Evolutionary conservation across 345 rosid species (phyloP).

Genomic region (Moringa oleifera): DNA sequence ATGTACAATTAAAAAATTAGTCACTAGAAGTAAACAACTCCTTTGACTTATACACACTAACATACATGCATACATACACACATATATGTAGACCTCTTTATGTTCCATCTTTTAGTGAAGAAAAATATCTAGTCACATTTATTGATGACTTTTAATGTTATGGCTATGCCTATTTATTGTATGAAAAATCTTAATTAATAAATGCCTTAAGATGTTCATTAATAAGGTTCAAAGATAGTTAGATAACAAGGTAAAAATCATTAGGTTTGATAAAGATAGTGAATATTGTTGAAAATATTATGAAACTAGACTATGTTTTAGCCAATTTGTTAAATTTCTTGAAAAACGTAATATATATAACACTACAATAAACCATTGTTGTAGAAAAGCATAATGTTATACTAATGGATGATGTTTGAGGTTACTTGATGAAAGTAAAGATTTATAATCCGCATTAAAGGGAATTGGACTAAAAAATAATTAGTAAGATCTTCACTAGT

Average conservation of each 20-base stretch:
- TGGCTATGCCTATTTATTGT: conserved; percentile 10
- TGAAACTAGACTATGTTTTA: background rate
- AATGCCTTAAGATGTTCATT: conserved; percentile 8
- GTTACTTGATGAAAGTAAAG: background rate
- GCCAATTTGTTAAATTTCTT: conserved; percentile 8
- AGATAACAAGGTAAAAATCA: conserved; percentile 14
- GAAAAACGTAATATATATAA: background rate
- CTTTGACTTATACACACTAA: conserved; percentile 15
- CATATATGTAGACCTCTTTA: conserved; percentile 17
- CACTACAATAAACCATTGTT: too few relatives aligned
- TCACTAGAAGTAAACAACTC: too few relatives aligned
- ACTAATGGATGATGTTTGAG: conserved; percentile 11
- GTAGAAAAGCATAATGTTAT: background rate
- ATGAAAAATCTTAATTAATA: too few relatives aligned
- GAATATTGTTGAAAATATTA: conserved; percentile 9
- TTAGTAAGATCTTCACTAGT: too few relatives aligned
- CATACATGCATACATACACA: too few relatives aligned
- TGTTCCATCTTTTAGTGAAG: background rate
- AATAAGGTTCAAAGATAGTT: conserved; percentile 11
- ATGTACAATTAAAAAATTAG: conserved; percentile 8
- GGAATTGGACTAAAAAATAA: conserved; percentile 12
- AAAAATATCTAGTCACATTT: too few relatives aligned
- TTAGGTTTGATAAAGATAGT: conserved; percentile 11
- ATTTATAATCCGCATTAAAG: conserved; percentile 5
- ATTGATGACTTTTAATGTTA: conserved; percentile 18